These are phyloP conservation scores for Ustilago esculenta DNA, from an alignment of 1,284 basidiomycete genomes.

Conservation along the genomic window DNA sequence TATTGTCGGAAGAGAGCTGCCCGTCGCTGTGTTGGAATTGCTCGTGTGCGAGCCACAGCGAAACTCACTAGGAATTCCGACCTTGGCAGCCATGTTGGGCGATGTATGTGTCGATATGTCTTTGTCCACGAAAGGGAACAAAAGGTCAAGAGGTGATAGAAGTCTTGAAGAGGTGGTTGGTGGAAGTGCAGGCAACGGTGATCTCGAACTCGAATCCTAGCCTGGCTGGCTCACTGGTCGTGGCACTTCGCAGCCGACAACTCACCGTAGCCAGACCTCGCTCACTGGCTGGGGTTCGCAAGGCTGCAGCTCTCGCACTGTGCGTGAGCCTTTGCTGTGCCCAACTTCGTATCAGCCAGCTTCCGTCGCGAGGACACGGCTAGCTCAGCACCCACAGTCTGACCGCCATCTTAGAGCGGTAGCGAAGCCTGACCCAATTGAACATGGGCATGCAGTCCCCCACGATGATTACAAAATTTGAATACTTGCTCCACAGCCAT, in stretches of 20 bases:
- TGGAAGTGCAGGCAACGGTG: slow-evolving; percentile 35
- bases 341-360: no score
- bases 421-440: not conserved
- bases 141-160: slow-evolving; percentile 36
- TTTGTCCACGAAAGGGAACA: slow-evolving; percentile 42
- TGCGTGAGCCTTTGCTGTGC: no score
- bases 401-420: no score
- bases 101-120: slow-evolving; percentile 36
- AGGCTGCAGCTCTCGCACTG: no score
- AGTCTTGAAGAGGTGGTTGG: slow-evolving; percentile 49
- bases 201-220: slow-evolving; percentile 39
- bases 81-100: slow-evolving; percentile 59
- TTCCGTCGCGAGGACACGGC: no score
- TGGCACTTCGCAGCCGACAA: not conserved
- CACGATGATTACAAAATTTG: not conserved
- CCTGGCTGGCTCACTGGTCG: slow-evolving; percentile 3
- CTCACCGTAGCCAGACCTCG: not conserved
- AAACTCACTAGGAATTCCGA: slow-evolving; percentile 63
- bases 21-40: slow-evolving; percentile 5
- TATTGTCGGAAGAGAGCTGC: slow-evolving; percentile 14
- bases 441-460: not conserved
- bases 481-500: not conserved
- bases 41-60: slow-evolving; percentile 15
- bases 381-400: no score
- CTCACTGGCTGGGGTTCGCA: no score